Conservation (phyloP, 331 rosid species). For the Cydonia oblonga region DNA sequence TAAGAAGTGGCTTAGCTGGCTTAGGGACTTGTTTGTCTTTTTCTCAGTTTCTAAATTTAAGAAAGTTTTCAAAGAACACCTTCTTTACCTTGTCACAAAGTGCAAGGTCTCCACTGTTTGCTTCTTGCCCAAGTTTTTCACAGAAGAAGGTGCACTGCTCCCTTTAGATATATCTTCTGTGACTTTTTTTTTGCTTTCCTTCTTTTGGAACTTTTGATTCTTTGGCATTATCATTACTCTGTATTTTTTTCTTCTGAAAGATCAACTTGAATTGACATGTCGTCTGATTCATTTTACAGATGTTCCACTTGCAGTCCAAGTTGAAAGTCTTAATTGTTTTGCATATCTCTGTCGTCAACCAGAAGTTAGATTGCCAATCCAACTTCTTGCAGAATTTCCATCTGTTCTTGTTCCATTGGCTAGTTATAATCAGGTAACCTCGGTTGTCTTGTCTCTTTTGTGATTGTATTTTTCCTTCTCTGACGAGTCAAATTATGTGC, state of each 20-base stretch:
- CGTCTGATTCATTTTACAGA: conserved; percentile 34
- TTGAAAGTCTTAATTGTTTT: conserved; percentile 75
- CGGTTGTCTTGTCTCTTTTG: neutral
- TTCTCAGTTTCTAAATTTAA: conserved; percentile 55
- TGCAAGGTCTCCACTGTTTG: conserved; percentile 50
- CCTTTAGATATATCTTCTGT: neutral
- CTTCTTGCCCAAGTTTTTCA: conserved; percentile 58
- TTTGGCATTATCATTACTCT: neutral
- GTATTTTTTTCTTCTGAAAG: neutral
- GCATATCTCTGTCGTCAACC: conserved; percentile 49
- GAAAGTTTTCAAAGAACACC: conserved; percentile 56
- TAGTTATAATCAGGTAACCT: conserved; percentile 44
- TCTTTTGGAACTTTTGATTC: neutral
- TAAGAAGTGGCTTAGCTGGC: conserved; percentile 43
- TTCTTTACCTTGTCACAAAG: conserved; percentile 44
- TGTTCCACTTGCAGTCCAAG: conserved; percentile 59
- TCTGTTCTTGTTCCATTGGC: conserved; percentile 74
- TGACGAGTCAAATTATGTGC: neutral
- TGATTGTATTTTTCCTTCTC: neutral
- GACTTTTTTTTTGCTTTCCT: neutral
- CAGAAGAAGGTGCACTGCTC: conserved; percentile 59
- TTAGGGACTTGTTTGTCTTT: conserved; percentile 53
- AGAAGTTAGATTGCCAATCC: conserved; percentile 43
- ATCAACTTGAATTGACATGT: neutral
- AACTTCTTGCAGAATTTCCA: conserved; percentile 64